These are phyloP conservation scores for Pulveroboletus sp. DNA, from an alignment of 768 basidiomycete species.

Conservation along the genomic window DNA sequence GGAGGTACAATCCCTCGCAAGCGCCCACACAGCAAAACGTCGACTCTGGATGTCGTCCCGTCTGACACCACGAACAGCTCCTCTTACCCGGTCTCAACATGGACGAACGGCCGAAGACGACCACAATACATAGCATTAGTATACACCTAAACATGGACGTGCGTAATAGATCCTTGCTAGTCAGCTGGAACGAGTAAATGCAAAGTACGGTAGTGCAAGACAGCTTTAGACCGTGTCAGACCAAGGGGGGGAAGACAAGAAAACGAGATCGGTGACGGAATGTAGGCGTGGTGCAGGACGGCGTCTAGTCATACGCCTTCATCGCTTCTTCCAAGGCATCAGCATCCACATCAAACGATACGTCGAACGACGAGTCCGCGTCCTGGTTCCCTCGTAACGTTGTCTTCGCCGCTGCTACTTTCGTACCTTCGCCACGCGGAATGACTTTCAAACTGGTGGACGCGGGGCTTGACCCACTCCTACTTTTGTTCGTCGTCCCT, in stretches of 20 bases:
- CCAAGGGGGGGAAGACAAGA: neutral
- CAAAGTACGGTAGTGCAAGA: neutral
- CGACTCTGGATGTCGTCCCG: neutral
- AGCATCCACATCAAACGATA: slow-evolving; percentile 28
- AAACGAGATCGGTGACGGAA: neutral
- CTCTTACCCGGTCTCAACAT: neutral
- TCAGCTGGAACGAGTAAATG: neutral
- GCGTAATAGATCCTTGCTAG: slow-evolving; percentile 3
- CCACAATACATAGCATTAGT: neutral
- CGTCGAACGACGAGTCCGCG: slow-evolving; percentile 30
- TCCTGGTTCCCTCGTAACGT: slow-evolving; percentile 7
- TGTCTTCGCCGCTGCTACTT: neutral
- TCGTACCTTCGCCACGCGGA: neutral
- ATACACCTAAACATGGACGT: neutral
- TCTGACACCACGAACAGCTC: neutral
- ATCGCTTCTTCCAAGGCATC: slow-evolving; percentile 30
- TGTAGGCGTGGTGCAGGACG: neutral
- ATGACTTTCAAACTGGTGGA: neutral
- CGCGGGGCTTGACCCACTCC: neutral
- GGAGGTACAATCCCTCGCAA: neutral
- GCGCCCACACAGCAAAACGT: too few species aligned
- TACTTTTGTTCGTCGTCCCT: neutral
- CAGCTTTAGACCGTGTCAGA: neutral
- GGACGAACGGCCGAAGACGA: too few species aligned
- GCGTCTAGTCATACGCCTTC: slow-evolving; percentile 26